Conservation (phyloP, 2,329 filamentous ascomycete species). For the Akanthomyces uredinophilus region DNA sequence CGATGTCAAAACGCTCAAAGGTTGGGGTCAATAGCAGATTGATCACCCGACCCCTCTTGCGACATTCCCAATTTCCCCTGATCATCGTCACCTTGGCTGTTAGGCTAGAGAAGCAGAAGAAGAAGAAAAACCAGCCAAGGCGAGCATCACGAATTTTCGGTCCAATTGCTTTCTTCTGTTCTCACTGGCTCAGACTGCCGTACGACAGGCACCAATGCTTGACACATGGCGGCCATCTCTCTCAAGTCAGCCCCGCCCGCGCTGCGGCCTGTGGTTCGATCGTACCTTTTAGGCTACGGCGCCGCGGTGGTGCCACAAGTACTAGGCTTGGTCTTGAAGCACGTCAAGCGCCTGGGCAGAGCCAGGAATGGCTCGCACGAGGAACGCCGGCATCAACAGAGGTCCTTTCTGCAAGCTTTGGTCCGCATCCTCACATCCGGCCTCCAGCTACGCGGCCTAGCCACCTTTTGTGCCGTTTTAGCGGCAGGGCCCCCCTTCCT, state of each 20-base stretch:
- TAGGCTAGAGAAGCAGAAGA: neutral
- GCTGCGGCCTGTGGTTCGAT: slow-evolving; percentile 51
- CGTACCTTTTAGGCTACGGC: slow-evolving; percentile 56
- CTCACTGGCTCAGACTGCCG: neutral
- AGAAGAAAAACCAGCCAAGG: neutral
- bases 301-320: slow-evolving; percentile 54
- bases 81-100: neutral
- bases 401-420: slow-evolving; percentile 29
- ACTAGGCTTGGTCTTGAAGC: slow-evolving; percentile 48
- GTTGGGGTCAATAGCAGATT: neutral
- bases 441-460: slow-evolving; percentile 54
- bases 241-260: slow-evolving; percentile 39
- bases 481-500: slow-evolving; percentile 56
- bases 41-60: neutral
- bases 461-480: slow-evolving; percentile 56
- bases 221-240: slow-evolving; percentile 1
- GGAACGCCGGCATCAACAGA: slow-evolving; percentile 21
- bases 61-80: neutral
- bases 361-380: slow-evolving; percentile 23
- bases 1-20: neutral
- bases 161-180: neutral
- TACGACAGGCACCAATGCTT: neutral
- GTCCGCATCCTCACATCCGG: slow-evolving; percentile 44
- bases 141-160: neutral
- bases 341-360: slow-evolving; percentile 35